Percentiles rank a stretch among this genome's conserved stretches.
phyloP scores from a whole-genome alignment of 1,139 yeast species.

The Saccharomycopsis hybrid region DNA sequence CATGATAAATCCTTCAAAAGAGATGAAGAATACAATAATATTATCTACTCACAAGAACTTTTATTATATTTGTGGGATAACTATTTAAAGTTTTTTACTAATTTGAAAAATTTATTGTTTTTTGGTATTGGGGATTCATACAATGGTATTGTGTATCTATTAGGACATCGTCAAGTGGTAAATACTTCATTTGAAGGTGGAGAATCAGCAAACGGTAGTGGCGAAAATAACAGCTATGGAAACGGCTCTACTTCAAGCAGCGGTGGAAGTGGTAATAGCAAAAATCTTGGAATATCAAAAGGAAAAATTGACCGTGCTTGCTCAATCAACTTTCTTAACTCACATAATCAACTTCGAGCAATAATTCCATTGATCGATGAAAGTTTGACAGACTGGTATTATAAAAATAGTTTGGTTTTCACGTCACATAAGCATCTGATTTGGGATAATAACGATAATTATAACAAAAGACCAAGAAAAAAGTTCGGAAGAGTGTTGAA shows the following conservation, averaged over 20 bases:
- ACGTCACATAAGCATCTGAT: constrained; percentile 69
- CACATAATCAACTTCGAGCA: constrained; percentile 42
- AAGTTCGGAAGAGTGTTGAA: constrained; percentile 85
- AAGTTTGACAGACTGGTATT: constrained; percentile 85
- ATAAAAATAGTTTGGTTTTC: constrained; percentile 76
- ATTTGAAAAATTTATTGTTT: constrained; percentile 64
- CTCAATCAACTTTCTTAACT: constrained; percentile 16
- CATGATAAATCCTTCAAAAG: constrained; percentile 1
- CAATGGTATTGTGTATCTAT: constrained; percentile 77
- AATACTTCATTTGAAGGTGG: constrained; percentile 10
- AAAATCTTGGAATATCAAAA: constrained; percentile 6
- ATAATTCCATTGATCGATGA: constrained; percentile 86
- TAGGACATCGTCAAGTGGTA: constrained; percentile 57
- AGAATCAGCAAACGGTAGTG: not conserved
- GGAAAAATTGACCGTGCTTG: constrained; percentile 19
- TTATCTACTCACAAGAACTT: constrained; percentile 57
- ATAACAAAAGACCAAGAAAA: constrained; percentile 71
- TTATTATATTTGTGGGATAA: constrained; percentile 85
- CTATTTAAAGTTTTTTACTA: constrained; percentile 65
- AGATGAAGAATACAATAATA: constrained; percentile 17
- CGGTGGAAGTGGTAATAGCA: not conserved
- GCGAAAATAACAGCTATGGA: not conserved
- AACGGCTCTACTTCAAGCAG: not conserved
- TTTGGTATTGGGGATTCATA: constrained; percentile 90
- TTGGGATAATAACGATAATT: constrained; percentile 53